These are phyloP conservation scores for Populus tremula DNA, from an alignment of 345 rosid genomes.

Conservation along the genomic window DNA sequence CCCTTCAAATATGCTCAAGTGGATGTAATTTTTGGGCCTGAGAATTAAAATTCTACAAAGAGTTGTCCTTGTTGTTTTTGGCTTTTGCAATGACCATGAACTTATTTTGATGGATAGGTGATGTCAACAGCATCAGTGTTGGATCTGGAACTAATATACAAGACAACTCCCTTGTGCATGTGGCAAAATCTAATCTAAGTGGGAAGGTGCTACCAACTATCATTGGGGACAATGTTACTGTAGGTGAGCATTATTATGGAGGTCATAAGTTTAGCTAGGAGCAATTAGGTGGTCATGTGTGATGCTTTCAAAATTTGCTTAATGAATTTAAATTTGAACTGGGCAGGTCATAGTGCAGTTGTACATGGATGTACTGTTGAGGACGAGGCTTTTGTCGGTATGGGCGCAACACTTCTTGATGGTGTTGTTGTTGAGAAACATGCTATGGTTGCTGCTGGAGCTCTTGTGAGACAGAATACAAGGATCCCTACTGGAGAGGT, in stretches of 20 bases:
- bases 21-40: neutral
- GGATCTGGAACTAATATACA: conserved; percentile 96
- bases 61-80: neutral
- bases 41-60: neutral
- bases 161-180: conserved; percentile 95
- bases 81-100: conserved; percentile 4
- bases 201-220: conserved; percentile 84
- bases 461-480: conserved; percentile 91
- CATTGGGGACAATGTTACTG: conserved; percentile 92
- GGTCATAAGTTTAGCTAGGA: neutral
- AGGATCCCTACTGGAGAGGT: conserved; percentile 89
- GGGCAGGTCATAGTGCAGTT: conserved; percentile 91
- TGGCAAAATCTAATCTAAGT: conserved; percentile 86
- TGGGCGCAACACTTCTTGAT: conserved; percentile 91
- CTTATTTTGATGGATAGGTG: conserved; percentile 44
- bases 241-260: conserved; percentile 51
- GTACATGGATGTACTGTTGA: conserved; percentile 94
- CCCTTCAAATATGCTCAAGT: neutral
- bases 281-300: neutral
- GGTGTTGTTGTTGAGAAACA: conserved; percentile 86
- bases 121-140: conserved; percentile 71
- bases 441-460: conserved; percentile 94
- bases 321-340: conserved; percentile 22
- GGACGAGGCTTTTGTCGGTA: conserved; percentile 86
- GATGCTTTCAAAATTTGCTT: neutral